A percentile compares a stretch with the other conserved stretches of the same genome.
Conservation (phyloP, 2,329 filamentous ascomycete species). For the Coccinonectria pachysandricola region DNA sequence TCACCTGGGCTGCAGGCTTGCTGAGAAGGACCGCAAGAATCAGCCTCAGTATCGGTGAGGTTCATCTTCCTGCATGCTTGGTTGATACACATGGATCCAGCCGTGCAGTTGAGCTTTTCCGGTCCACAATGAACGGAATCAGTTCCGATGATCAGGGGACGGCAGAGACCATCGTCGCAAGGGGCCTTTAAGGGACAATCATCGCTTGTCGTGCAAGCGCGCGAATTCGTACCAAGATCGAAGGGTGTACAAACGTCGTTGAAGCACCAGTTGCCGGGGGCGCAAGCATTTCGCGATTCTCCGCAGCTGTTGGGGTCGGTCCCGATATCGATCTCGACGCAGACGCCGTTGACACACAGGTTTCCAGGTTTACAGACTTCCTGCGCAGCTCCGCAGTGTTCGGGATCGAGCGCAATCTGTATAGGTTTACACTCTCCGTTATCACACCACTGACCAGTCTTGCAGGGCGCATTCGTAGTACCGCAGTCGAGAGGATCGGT, state of each 20-base stretch:
- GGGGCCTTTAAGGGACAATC: conserved; percentile 5
- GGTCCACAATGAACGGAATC: conserved; percentile 7
- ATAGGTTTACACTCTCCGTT: conserved; percentile 8
- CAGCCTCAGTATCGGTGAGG: conserved; percentile 2
- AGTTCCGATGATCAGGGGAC: conserved; percentile 6
- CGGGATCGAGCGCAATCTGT: conserved; percentile 6
- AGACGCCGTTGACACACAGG: conserved; percentile 9
- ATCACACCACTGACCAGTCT: conserved; percentile 10
- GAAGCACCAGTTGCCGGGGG: conserved; percentile 11
- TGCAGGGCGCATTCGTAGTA: conserved; percentile 2
- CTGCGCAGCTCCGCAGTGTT: conserved; percentile 3
- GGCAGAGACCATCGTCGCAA: conserved; percentile 6
- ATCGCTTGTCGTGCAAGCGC: conserved; percentile 6
- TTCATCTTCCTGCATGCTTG: conserved; percentile 5
- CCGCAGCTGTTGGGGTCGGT: conserved; percentile 9
- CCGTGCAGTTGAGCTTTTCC: conserved; percentile 3
- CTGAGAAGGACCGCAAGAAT: conserved; percentile 4
- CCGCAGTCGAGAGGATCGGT: conserved; percentile 2
- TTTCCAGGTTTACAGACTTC: conserved; percentile 5
- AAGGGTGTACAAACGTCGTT: conserved; percentile 10
- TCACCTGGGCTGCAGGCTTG: conserved; percentile 2
- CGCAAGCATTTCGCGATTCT: conserved; percentile 4
- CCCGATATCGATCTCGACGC: conserved; percentile 9
- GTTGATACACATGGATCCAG: conserved; percentile 7
- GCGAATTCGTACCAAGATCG: conserved; percentile 8